Evolutionary conservation across 352 stramenopile genomes (phyloP), one percentile per base, ranked within the genome.

Genomic region (Phytopythium kandeliae): DNA sequence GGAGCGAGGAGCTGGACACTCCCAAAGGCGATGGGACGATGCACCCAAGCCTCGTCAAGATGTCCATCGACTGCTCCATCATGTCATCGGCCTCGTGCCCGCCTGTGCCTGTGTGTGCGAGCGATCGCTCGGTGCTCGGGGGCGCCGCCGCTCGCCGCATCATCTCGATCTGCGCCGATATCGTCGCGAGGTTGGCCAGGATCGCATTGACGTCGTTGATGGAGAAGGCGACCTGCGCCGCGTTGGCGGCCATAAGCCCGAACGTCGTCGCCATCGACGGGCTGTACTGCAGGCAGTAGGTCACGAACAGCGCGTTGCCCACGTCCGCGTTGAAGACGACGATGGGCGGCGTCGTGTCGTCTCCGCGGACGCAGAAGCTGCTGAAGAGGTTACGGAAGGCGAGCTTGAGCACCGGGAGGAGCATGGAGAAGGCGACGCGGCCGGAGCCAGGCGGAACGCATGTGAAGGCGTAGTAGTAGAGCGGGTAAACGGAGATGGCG

Each of bases 281-380:
- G 10, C 59, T 48, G 26, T 67, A 64, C 36, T 67, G 54, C 49
- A 71, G 58, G 4, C 54, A 60, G 26, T 62, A 61, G n/a, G 56
- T 64, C 13, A 67, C 47, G 33, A 64, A 71, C 33, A 71, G 26
- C 2, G 58, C 63, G 44, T 67, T 63, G 25, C 60, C 54, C 17
- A 63, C 36, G 24, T 67, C 63, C 11, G 62, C 49, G 24, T 67
- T 71, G 51, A 71, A 67, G 21, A 66, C 57, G 19, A 71, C 62
- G 6, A 60, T 55, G 9, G 51, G 52, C 21, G 62, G 58, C 22
- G 62, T 54, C 6, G 19, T 40, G 26, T 58, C 43, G n/a, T 47
- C 43, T 21, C 51, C 49, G 4, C 37, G 43, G 10, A 34, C 21
- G 31, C 56, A 62, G 4, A 62, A 58, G 37, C 15, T 31, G 36